Base-by-base conservation (phyloP, 805 yeast genomes). In the Ogataea ramenticola region DNA sequence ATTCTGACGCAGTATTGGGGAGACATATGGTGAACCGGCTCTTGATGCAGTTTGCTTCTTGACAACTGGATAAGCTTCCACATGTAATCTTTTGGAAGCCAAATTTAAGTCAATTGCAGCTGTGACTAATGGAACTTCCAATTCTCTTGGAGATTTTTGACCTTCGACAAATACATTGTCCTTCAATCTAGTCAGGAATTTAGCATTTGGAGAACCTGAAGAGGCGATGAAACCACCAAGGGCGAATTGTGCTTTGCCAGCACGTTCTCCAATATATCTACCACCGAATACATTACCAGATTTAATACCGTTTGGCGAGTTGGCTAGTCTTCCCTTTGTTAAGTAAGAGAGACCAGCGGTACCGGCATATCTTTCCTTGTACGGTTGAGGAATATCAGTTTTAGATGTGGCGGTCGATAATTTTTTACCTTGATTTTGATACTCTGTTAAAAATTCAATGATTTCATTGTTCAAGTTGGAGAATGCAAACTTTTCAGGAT, bases 271-370 rank as follows among this genome's bases (percentile, higher is more conserved):
- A 38, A 76, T 66, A 39, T 77, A 64, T 68, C 96, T 78, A 46
- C 91, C 95, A 15, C 89, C 86, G 17, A 77, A 78, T 36, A 82
- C 69, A 43, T 66, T 66, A 12, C 65, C 61, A 45, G 71, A 62
- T 39, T 73, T 66, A 21, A 79, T 63, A 41, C 96, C 95, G 54
- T 81, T 77, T 20, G 95, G 93, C 4, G 84, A 70, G 58, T 79
- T 83, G 46, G 67, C 58, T 33, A 87, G 65, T 58, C 87, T 74
- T 7, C 95, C 95, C 46, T 71, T 74, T 48, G 83, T 73, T 34
- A 68, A 70, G 54, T 86, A 87, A 1, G 86, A 74, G 47, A 86
- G 70, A 7, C 96, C 96, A 26, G 84, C 95, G 8, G 85, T 76
- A 29, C 89, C 95, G 43, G 81, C 55, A 15, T 57, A 49, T 44